These are phyloP conservation scores for Tympanopsis confertula DNA, from an alignment of 2,329 filamentous ascomycete species.

Conservation along the genomic window DNA sequence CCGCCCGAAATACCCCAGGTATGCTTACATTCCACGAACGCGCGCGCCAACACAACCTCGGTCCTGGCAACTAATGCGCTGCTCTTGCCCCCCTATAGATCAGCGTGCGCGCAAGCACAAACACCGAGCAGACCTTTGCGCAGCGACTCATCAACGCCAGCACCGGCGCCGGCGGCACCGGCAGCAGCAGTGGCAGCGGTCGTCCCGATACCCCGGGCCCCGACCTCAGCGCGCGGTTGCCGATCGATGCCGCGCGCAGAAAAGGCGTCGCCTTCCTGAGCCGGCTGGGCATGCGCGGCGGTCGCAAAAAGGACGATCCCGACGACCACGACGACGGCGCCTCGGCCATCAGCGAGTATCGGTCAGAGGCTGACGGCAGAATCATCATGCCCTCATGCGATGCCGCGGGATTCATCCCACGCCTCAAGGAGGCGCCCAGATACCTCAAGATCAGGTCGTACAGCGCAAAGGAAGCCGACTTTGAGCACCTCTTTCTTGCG, in stretches of 20 bases:
- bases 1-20: too few species aligned
- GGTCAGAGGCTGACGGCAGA: conserved; percentile 45
- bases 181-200: conserved; percentile 2
- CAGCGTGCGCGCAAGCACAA: neutral
- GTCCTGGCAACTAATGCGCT: too few species aligned
- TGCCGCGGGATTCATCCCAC: conserved; percentile 65
- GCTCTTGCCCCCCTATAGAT: too few species aligned
- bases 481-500: conserved; percentile 78
- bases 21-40: too few species aligned
- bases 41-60: too few species aligned
- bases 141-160: neutral
- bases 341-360: conserved; percentile 59
- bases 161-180: too few species aligned
- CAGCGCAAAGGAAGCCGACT: conserved; percentile 71
- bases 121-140: neutral
- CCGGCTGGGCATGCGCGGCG: conserved; percentile 62
- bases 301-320: conserved; percentile 62
- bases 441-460: conserved; percentile 79
- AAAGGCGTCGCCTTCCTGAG: conserved; percentile 87
- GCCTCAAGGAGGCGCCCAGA: conserved; percentile 76
- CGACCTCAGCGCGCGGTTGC: neutral
- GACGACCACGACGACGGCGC: conserved; percentile 46
- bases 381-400: conserved; percentile 70
- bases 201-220: neutral
- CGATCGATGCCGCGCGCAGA: conserved; percentile 28